Base-by-base conservation (phyloP, 495 filamentous ascomycete species). In the Neurospora tetrasperma region DNA sequence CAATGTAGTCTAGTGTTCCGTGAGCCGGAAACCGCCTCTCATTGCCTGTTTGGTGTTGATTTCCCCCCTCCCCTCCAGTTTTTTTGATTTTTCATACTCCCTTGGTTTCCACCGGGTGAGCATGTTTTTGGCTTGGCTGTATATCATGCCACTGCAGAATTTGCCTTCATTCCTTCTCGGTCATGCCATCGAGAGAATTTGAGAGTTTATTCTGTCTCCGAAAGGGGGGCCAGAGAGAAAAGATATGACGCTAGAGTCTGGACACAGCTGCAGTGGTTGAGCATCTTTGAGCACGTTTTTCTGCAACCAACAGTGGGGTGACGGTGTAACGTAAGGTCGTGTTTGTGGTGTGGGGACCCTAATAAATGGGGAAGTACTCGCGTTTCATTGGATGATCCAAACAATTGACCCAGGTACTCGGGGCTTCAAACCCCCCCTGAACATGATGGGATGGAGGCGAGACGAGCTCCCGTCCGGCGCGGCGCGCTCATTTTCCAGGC, bases 251-350 rank as follows among this genome's bases (percentile, higher is more conserved):
- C 43, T 59, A 20, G 20, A 71, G 41, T 27, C 69, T 43, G 48
- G 48, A 43, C 23, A n/a, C 38, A 27, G 38, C 31, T 66, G 43
- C 40, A 18, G n/a, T 5, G 23, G 11, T 46, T 46, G 44, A 41
- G 76, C 75, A 76, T 43, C 76, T 78, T 78, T 78, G 76, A 78
- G 76, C 76, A 78, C 62, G 71, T 78, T 78, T 78, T 31, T 71
- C 27, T 35, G 23, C 54, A 62, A 62, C 54, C 12, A 59, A 59
- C 20, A 59, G 48, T 59, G 48, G 48, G 48, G 48, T 10, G 48
- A 59, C 20, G 20, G 48, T 27, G 20, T 10, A 14, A 27, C 44
- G n/a, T 48, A 9, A n/a, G 44, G 43, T n/a, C 18, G 43, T 46
- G 43, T 18, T 46, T 7, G n/a, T 27, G 44, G 44, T 20, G 43